Evolutionary conservation across 148 eudicot genomes (phyloP).

Genomic region (Chenopodium album): DNA sequence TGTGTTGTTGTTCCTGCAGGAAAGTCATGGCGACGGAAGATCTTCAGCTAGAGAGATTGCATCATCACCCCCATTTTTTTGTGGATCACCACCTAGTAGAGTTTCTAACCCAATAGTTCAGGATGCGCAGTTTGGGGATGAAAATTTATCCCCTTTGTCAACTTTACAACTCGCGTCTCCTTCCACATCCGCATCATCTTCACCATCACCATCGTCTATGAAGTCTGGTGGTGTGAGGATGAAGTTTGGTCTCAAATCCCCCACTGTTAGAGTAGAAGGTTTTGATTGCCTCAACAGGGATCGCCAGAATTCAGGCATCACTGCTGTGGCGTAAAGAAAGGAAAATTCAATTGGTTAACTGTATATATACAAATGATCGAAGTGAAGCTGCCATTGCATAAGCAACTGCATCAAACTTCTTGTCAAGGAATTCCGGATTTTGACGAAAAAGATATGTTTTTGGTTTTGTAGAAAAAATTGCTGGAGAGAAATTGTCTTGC

Average conservation of each 20-base stretch:
- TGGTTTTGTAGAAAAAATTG: constrained; percentile 24
- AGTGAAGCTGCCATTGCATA: constrained; percentile 24
- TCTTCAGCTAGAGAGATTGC: constrained; percentile 30
- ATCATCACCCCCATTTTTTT: constrained; percentile 52
- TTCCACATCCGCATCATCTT: constrained; percentile 35
- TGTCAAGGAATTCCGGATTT: constrained; percentile 20
- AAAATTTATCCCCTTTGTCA: constrained; percentile 38
- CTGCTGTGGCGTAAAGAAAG: constrained; percentile 44
- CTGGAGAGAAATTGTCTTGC: constrained; percentile 19
- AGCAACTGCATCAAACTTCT: constrained; percentile 10
- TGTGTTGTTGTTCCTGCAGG: constrained; percentile 30
- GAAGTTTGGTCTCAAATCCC: constrained; percentile 55
- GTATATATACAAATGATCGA: constrained; percentile 32
- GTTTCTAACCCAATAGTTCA: constrained; percentile 57
- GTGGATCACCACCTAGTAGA: constrained; percentile 57
- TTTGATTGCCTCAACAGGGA: constrained; percentile 59
- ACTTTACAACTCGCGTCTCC: constrained; percentile 36
- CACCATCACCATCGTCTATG: constrained; percentile 42
- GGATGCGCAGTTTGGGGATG: constrained; percentile 43
- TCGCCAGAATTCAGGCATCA: constrained; percentile 48
- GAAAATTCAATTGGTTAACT: constrained; percentile 36
- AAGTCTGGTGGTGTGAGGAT: constrained; percentile 45
- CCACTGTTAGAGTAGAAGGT: constrained; percentile 64
- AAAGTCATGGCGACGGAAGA: constrained; percentile 36
- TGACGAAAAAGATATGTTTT: constrained; percentile 21